Evolutionary conservation across 208 protist species (phyloP).

Genomic region (Leishmania martiniquensis): DNA sequence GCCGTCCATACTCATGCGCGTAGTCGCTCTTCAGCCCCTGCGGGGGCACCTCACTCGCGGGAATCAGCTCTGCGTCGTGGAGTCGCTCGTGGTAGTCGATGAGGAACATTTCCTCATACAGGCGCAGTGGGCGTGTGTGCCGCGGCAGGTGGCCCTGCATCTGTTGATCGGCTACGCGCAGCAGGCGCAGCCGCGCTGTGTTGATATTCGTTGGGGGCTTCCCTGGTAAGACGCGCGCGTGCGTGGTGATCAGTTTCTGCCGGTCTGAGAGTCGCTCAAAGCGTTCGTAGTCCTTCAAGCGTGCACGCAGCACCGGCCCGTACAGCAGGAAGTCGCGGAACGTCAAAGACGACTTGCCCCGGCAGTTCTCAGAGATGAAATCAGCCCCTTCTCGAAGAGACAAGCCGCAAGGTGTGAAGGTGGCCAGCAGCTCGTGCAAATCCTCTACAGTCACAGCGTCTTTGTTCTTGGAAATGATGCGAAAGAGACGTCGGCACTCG

Average conservation of each 20-base stretch:
- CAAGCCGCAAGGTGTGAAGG: constrained; percentile 66
- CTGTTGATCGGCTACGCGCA: constrained; percentile 42
- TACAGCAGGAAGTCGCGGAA: constrained; percentile 63
- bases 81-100: constrained; percentile 56
- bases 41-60: constrained; percentile 28
- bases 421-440: constrained; percentile 60
- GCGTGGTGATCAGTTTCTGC: constrained; percentile 51
- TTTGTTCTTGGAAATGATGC: constrained; percentile 44
- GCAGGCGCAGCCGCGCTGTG: constrained; percentile 32
- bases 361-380: constrained; percentile 77
- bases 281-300: constrained; percentile 56
- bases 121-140: constrained; percentile 34
- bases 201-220: constrained; percentile 19
- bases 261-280: constrained; percentile 48
- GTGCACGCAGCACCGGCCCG: constrained; percentile 46
- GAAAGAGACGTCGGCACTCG: constrained; percentile 44
- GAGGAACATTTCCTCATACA: constrained; percentile 79
- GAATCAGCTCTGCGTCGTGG: constrained; percentile 37
- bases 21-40: constrained; percentile 20
- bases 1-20: constrained; percentile 28
- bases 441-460: constrained; percentile 47
- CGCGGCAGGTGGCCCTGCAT: constrained; percentile 11
- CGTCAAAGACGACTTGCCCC: constrained; percentile 44
- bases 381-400: constrained; percentile 57
- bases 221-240: constrained; percentile 46